phyloP scores from a whole-genome alignment of 2,329 filamentous ascomycete species.

The Macrophomina pseudophaseolina region DNA sequence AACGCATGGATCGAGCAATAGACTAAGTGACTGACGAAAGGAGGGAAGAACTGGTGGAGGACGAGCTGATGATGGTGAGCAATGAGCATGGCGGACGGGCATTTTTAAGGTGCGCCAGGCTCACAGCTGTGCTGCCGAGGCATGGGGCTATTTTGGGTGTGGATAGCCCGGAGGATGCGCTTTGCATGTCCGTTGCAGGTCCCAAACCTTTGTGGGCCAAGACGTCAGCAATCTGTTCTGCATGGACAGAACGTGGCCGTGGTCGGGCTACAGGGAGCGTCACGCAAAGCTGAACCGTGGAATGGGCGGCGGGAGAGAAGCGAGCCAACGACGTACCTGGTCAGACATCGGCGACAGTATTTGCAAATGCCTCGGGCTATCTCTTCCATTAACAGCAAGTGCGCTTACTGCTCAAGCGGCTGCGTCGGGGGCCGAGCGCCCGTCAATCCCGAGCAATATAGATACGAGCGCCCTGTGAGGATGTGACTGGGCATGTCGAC shows the following conservation, averaged over 20 bases:
- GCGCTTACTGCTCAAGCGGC: neutral
- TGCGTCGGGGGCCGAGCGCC: neutral
- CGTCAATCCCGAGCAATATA: neutral
- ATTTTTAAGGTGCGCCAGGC: neutral
- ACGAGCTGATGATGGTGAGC: neutral
- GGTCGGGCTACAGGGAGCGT: neutral
- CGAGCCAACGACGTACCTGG: constrained; percentile 6
- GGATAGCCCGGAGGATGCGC: neutral
- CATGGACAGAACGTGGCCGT: constrained; percentile 14
- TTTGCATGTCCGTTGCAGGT: constrained; percentile 1
- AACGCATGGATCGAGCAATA: neutral
- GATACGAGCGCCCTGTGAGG: neutral
- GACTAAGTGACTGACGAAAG: constrained; percentile 1
- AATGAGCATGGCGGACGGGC: neutral
- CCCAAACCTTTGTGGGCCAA: constrained; percentile 6
- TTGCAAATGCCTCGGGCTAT: neutral
- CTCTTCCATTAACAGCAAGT: neutral
- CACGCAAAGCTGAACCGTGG: constrained; percentile 20
- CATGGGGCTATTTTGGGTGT: constrained; percentile 1
- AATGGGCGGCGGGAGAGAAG: constrained; percentile 13
- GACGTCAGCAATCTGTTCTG: constrained; percentile 1
- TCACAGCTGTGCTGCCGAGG: neutral
- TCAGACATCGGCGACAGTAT: neutral
- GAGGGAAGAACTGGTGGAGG: neutral
- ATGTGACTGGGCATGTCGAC: neutral